Evolutionary conservation across 129 eudicot genomes (phyloP), one percentile per base, ranked within the genome.

Genomic region (Artemisia tridentata): DNA sequence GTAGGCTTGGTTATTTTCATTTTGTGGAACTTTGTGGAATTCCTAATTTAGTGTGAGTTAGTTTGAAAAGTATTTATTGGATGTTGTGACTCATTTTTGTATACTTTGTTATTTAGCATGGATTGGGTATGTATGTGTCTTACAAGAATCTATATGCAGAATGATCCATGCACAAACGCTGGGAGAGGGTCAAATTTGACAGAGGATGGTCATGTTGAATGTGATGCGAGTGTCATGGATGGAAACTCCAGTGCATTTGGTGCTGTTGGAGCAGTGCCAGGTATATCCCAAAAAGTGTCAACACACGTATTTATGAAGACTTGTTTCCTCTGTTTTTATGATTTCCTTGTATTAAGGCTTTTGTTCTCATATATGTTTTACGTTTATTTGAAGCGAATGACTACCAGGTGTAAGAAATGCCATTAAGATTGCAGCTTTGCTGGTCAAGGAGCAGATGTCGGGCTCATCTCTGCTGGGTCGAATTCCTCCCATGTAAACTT

Each of bases 211-310:
- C 86, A 62, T 52, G 99, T 95, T 19, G 99, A 95, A 75, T 88
- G 96, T 81, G 99, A 95, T 78, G 99, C 99, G 7, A 88, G 99
- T 78, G 41, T 90, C 29, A 95, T 95, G 97, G 97, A 90, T 75
- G 97, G 97, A 64, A 66, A 48, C 17, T 85, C 97, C 15, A 96
- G 93, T 73, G 79, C 81, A 75, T 95, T 86, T 78, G 99, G 93
- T 60, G 99, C 96, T 77, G 97, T 95, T 77, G 99, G 99, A 72
- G 96, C 99, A 2, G 89, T 90, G 34, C 91, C 93, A 80, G 99
- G 99, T 95, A 87, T 72, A 43, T 56, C 73, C 51, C 21, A n/a
- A 25, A 20, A 51, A 3, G 43, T 20, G 17, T 16, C 21, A 67
- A 17, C 54, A 7, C 3, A 21, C 48, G 19, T 27, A 2, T 60